Conservation (phyloP, 1,284 basidiomycete species). For the Lignosus rhinocerotis region DNA sequence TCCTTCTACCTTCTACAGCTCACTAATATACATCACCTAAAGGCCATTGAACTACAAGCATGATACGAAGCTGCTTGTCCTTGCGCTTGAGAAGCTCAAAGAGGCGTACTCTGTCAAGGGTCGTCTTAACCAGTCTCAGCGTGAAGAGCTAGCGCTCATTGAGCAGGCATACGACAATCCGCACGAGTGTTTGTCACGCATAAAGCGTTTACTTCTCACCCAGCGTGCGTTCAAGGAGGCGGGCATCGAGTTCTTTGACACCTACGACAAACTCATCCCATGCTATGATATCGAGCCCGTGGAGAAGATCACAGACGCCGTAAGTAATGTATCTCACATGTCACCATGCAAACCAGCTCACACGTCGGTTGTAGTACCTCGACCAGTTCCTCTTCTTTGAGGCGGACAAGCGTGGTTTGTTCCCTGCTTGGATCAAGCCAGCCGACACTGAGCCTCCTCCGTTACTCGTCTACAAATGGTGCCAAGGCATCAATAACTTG, state of each 20-base stretch:
- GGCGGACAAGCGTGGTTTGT: constrained; percentile 95
- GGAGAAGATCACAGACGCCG: constrained; percentile 97
- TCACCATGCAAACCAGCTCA: constrained; percentile 18
- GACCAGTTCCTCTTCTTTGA: constrained; percentile 90
- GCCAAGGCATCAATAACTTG: constrained; percentile 90
- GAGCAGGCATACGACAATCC: constrained; percentile 97
- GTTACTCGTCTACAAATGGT: constrained; percentile 96
- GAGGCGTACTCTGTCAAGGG: constrained; percentile 98
- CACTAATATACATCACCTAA: neutral
- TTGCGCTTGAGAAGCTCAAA: constrained; percentile 95
- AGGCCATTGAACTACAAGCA: constrained; percentile 96
- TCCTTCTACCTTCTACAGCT: constrained; percentile 3
- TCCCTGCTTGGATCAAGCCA: constrained; percentile 98
- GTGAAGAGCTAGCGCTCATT: constrained; percentile 93
- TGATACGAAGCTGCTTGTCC: constrained; percentile 92
- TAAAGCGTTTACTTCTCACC: constrained; percentile 92
- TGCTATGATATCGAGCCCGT: constrained; percentile 98
- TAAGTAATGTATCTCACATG: constrained; percentile 37
- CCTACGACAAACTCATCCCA: constrained; percentile 96
- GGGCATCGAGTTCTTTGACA: constrained; percentile 94
- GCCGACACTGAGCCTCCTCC: constrained; percentile 96
- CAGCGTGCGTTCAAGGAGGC: constrained; percentile 98
- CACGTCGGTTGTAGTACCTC: constrained; percentile 60
- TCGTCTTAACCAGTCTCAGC: constrained; percentile 93
- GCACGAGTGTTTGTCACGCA: constrained; percentile 91